Percentiles rank a stretch among this genome's conserved stretches.
Evolutionary conservation across 1,139 yeast species (phyloP).

Genomic region (Debaryomycetaceae sp.): DNA sequence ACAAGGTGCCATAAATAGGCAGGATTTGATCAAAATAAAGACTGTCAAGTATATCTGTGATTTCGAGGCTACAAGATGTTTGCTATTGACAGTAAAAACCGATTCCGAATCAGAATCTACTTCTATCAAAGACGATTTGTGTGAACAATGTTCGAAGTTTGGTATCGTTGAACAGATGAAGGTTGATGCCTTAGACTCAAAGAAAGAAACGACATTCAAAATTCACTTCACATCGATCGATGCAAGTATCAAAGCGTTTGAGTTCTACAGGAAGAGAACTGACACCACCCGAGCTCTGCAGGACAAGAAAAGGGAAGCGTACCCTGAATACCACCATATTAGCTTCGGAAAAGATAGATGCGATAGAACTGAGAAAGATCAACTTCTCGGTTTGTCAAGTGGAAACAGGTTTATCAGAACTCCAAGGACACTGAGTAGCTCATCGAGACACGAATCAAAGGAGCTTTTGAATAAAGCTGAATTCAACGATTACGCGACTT

Average conservation of each 20-base stretch:
- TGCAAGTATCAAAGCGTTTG: constrained; percentile 37
- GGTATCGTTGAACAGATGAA: constrained; percentile 36
- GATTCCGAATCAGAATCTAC: background rate
- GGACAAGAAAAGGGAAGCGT: constrained; percentile 12
- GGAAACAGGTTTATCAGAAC: background rate
- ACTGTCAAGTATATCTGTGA: constrained; percentile 43
- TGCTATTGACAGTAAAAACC: constrained; percentile 18
- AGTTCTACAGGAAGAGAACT: constrained; percentile 24
- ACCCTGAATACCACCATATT: constrained; percentile 15
- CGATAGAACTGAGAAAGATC: constrained; percentile 22
- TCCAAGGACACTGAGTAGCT: background rate
- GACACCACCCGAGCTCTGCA: constrained; percentile 19
- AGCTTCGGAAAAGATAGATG: constrained; percentile 36
- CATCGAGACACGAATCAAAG: background rate
- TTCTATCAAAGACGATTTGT: constrained; percentile 14
- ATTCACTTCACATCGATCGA: constrained; percentile 42
- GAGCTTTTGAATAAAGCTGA: background rate
- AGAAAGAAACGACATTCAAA: constrained; percentile 10
- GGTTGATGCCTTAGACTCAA: constrained; percentile 5
- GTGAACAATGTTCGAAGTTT: constrained; percentile 24
- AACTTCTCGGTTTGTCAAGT: background rate
- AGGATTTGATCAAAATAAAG: constrained; percentile 39
- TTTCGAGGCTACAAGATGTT: constrained; percentile 37
- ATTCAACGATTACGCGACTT: background rate
- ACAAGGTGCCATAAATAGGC: constrained; percentile 13